These are phyloP conservation scores for Hirschfeldia incana DNA, from an alignment of 345 rosid genomes.

Conservation along the genomic window DNA sequence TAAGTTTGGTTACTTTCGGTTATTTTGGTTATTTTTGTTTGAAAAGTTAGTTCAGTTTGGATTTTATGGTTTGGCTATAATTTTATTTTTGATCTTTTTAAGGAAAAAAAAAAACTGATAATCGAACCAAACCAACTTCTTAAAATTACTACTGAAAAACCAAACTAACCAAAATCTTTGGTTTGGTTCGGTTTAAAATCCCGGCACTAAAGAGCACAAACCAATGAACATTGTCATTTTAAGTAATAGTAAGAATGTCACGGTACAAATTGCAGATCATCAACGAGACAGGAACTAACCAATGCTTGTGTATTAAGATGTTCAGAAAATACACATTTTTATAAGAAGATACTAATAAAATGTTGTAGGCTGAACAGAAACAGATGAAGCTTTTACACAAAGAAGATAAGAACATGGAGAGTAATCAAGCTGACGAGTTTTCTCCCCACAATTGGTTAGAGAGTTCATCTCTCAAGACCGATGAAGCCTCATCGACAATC, in stretches of 20 bases:
- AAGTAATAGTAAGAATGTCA: neutral
- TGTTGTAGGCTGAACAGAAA: neutral
- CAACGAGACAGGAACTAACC: neutral
- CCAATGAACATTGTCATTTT: neutral
- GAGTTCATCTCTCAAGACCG: constrained; percentile 13
- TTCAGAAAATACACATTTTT: neutral
- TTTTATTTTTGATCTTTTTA: neutral
- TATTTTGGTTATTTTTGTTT: too few relatives aligned
- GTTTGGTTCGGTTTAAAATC: neutral
- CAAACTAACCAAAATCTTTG: neutral
- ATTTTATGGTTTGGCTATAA: neutral
- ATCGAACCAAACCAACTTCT: neutral
- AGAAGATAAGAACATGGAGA: neutral
- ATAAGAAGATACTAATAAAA: neutral
- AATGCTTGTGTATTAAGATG: neutral
- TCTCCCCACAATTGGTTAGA: neutral
- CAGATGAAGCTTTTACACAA: neutral
- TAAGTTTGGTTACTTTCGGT: neutral
- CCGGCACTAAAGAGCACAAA: neutral
- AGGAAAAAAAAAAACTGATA: neutral
- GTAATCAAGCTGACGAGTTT: neutral
- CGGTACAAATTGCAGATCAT: neutral
- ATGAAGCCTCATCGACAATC: constrained; percentile 45
- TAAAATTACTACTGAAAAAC: neutral
- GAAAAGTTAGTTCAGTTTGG: neutral